phyloP scores from a whole-genome alignment of 495 filamentous ascomycete genomes.

The Xylaria intraflava region DNA sequence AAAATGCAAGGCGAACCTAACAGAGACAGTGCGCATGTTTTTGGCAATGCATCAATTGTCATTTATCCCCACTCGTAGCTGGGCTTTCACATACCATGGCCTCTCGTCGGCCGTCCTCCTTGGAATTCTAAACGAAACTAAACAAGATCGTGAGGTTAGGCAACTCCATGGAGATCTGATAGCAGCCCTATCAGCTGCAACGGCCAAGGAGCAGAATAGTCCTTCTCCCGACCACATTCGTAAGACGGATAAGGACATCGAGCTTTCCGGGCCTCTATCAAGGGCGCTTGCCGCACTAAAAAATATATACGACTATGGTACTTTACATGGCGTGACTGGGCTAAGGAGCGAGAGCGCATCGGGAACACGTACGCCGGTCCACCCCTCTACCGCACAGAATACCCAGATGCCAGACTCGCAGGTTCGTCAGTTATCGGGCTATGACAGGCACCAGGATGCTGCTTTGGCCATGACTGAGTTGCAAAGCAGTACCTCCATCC shows the following conservation, averaged over 20 bases:
- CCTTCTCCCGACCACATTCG: slow-evolving; percentile 39
- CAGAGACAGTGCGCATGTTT: slow-evolving; percentile 62
- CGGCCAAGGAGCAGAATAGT: slow-evolving; percentile 44
- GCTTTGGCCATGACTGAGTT: slow-evolving; percentile 51
- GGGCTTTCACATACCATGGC: slow-evolving; percentile 60
- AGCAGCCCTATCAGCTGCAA: slow-evolving; percentile 48
- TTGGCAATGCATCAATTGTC: slow-evolving; percentile 61
- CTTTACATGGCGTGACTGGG: slow-evolving; percentile 30
- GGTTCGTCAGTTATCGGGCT: slow-evolving; percentile 24
- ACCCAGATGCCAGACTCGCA: slow-evolving; percentile 16
- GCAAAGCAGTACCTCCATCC: slow-evolving; percentile 38
- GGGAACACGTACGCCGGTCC: slow-evolving; percentile 37
- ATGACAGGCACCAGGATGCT: slow-evolving; percentile 48
- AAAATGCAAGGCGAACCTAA: slow-evolving; percentile 54
- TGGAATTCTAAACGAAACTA: slow-evolving; percentile 57
- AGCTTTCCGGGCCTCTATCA: slow-evolving; percentile 48
- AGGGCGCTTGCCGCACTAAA: slow-evolving; percentile 47
- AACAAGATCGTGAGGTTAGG: slow-evolving; percentile 48
- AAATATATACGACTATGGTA: slow-evolving; percentile 54
- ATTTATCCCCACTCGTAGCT: slow-evolving; percentile 56
- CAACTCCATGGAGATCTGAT: slow-evolving; percentile 51
- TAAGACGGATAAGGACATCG: slow-evolving; percentile 46
- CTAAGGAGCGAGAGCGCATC: slow-evolving; percentile 38
- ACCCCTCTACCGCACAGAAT: slow-evolving; percentile 9
- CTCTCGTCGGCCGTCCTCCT: slow-evolving; percentile 59